A percentile compares a stretch with the other conserved stretches of the same genome.
These are phyloP conservation scores for Talaromyces sp. DNA, from an alignment of 2,329 filamentous ascomycete genomes.

Conservation along the genomic window DNA sequence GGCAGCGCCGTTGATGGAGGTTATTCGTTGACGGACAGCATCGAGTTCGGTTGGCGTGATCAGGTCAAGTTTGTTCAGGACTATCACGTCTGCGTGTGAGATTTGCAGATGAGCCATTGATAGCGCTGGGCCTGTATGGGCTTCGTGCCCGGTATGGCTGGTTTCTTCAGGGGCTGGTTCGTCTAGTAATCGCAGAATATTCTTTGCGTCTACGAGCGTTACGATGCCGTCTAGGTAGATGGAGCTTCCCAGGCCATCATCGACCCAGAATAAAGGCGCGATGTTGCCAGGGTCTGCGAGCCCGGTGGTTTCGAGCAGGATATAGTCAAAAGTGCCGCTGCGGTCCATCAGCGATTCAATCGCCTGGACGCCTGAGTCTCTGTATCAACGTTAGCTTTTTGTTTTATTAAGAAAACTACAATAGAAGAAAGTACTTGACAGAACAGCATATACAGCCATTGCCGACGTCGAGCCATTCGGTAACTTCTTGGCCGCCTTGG, in stretches of 20 bases:
- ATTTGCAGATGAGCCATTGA: slow-evolving; percentile 96
- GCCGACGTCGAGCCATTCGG: slow-evolving; percentile 92
- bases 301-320: slow-evolving; percentile 91
- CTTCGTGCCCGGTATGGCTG: slow-evolving; percentile 20
- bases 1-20: slow-evolving; percentile 84
- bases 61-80: slow-evolving; percentile 90
- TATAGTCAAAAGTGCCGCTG: slow-evolving; percentile 93
- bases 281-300: slow-evolving; percentile 94
- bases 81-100: slow-evolving; percentile 89
- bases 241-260: slow-evolving; percentile 88
- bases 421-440: slow-evolving; percentile 62
- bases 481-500: slow-evolving; percentile 73
- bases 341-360: slow-evolving; percentile 96
- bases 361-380: slow-evolving; percentile 86
- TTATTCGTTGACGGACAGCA: slow-evolving; percentile 65
- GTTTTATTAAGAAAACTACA: background rate
- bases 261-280: slow-evolving; percentile 94
- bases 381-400: slow-evolving; percentile 28
- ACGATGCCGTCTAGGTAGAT: slow-evolving; percentile 98
- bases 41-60: slow-evolving; percentile 66
- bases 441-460: slow-evolving; percentile 98
- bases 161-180: slow-evolving; percentile 50
- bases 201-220: slow-evolving; percentile 91
- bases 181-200: slow-evolving; percentile 77
- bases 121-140: slow-evolving; percentile 61